Base-by-base conservation (phyloP, 2,329 filamentous ascomycete genomes). In the Cladobotryum protrusum region DNA sequence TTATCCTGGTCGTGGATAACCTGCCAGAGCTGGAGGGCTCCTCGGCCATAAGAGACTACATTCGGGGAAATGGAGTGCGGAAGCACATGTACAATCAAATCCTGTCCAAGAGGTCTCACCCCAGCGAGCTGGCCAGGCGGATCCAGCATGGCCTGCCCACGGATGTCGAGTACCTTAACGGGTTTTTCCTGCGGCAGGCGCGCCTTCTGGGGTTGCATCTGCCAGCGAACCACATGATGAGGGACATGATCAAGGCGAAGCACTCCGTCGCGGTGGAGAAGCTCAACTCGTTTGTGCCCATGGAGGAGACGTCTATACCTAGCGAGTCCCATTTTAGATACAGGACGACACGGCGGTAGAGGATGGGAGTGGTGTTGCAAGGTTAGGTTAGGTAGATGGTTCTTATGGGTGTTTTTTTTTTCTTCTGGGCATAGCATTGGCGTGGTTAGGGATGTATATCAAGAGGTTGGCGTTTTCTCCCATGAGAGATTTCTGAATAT, bases 161-260 rank as follows among this genome's bases (percentile, higher is more conserved):
- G 0, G 89, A 96, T 60, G 79, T 96, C 37, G 81, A 91, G 42
- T 95, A 85, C 61, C 79, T 92, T 57, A 96, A 95, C 64, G 92
- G 91, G 1, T 99, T 92, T 70, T 86, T 99, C 52, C 76, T 95
- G 32, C 76, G 73, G 45, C 78, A 85, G 37, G 93, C 87, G 0
- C 76, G 80, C 58, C 79, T 87, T 63, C 60, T 91, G 53, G 87
- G 88, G 1, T 72, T 96, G n/a, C 73, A 79, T 45, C 83, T 83
- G 59, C 79, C 82, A 11, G 73, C 85, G 54, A 93, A 95, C 63
- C 83, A 84, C 59, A 78, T 87, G 73, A 72, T 95, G 39, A 72
- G 86, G 65, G 74, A 83, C 47, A 69, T 90, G 69, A 83, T 96
- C 44, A 82, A 86, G 61, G 87, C 82, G 19, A 92, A 87, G 71